Conservation (phyloP, 345 rosid species). For the Syzygium aqueum region DNA sequence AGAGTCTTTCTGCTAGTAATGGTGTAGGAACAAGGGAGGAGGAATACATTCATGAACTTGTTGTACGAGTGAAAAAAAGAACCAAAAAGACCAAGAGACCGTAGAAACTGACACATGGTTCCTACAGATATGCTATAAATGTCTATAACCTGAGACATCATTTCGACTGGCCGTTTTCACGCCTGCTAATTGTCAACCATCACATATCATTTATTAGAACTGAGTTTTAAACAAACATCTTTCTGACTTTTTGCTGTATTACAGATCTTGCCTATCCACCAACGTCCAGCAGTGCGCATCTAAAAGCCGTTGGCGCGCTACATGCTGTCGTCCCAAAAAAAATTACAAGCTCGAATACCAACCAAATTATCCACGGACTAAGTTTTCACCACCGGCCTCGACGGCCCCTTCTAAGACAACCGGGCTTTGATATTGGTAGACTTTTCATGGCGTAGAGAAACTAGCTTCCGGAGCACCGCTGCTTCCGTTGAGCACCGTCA, state of each 20-base stretch:
- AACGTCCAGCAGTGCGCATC: not conserved
- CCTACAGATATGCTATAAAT: not conserved
- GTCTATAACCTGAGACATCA: not conserved
- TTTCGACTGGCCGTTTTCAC: not conserved
- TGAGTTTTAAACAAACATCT: not conserved
- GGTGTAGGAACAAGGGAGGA: not conserved
- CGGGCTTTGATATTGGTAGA: not conserved
- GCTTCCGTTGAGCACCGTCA: conserved; percentile 14
- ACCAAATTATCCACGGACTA: not conserved
- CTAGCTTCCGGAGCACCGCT: conserved; percentile 7
- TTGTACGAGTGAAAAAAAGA: not conserved
- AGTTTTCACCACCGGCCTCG: not conserved
- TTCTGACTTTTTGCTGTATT: not conserved
- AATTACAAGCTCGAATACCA: not conserved
- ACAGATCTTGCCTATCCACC: not conserved
- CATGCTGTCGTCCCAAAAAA: not conserved
- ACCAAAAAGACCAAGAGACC: not conserved
- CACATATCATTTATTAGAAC: not conserved
- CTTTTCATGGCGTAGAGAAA: not conserved
- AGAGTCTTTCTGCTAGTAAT: not conserved
- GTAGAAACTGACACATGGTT: not conserved
- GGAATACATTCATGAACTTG: not conserved
- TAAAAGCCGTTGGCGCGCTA: not conserved
- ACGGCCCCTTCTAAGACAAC: not conserved
- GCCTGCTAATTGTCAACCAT: not conserved